Conservation (phyloP, 208 protist genomes). For the Tritrichomonas musculus region DNA sequence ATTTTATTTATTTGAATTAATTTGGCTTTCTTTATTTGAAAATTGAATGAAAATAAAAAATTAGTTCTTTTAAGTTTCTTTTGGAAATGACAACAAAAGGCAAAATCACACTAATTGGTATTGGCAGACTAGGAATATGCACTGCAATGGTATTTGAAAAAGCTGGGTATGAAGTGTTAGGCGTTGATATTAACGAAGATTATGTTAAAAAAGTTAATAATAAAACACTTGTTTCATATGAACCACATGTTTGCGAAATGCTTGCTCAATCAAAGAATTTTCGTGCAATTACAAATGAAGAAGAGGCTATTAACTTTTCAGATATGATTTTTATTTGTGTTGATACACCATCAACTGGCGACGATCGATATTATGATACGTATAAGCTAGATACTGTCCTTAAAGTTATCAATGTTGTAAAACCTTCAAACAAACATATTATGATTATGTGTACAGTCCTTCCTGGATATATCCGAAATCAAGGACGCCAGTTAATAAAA, state of each 20-base stretch:
- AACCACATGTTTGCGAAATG: slow-evolving; percentile 56
- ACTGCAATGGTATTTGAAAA: slow-evolving; percentile 53
- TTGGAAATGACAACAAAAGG: too few relatives aligned
- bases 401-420: neutral
- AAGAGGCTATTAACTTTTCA: slow-evolving; percentile 48
- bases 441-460: slow-evolving; percentile 59
- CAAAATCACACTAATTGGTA: slow-evolving; percentile 45
- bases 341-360: slow-evolving; percentile 49
- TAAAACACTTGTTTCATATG: slow-evolving; percentile 43
- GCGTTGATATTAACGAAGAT: slow-evolving; percentile 53
- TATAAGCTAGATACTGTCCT: slow-evolving; percentile 17
- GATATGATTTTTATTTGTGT: slow-evolving; percentile 56
- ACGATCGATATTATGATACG: neutral
- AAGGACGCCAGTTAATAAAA: slow-evolving; percentile 34
- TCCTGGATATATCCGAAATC: slow-evolving; percentile 50
- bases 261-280: slow-evolving; percentile 49
- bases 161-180: slow-evolving; percentile 58
- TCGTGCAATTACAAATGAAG: slow-evolving; percentile 49
- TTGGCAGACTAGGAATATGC: slow-evolving; percentile 58
- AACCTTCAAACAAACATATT: slow-evolving; percentile 55
- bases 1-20: too few relatives aligned
- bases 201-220: slow-evolving; percentile 58
- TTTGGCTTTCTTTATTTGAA: too few relatives aligned
- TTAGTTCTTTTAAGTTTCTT: too few relatives aligned
- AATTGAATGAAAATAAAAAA: too few relatives aligned